Conservation (phyloP, 768 basidiomycete species). For the Psilocybe sp. region DNA sequence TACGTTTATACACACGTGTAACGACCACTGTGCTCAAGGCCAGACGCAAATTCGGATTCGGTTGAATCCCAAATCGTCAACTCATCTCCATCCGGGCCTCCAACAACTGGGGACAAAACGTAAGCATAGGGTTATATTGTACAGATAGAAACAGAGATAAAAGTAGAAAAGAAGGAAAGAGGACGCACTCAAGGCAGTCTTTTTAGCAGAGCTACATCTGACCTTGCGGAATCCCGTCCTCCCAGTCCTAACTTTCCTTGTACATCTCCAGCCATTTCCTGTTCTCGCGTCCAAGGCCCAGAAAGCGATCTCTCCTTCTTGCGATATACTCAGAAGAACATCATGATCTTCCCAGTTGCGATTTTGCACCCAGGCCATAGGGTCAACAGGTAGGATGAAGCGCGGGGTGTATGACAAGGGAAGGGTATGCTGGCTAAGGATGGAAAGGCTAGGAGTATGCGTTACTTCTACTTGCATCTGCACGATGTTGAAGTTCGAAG, state of each 20-base stretch:
- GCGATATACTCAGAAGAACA: slow-evolving; percentile 75
- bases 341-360: slow-evolving; percentile 56
- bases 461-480: slow-evolving; percentile 48
- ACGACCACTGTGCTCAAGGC: slow-evolving; percentile 70
- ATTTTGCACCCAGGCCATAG: slow-evolving; percentile 75
- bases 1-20: slow-evolving; percentile 43
- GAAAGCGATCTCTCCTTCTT: slow-evolving; percentile 78
- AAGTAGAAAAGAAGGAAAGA: slow-evolving; percentile 1
- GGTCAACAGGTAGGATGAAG: slow-evolving; percentile 77
- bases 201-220: slow-evolving; percentile 87
- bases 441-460: slow-evolving; percentile 34
- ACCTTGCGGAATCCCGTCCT: slow-evolving; percentile 64
- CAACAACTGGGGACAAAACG: slow-evolving; percentile 55
- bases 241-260: slow-evolving; percentile 73
- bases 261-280: slow-evolving; percentile 56
- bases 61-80: slow-evolving; percentile 96
- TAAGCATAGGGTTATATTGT: slow-evolving; percentile 4
- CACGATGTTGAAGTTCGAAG: slow-evolving; percentile 55
- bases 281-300: slow-evolving; percentile 61
- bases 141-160: not conserved
- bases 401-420: slow-evolving; percentile 48
- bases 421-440: slow-evolving; percentile 49
- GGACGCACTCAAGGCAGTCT: slow-evolving; percentile 83
- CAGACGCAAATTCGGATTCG: slow-evolving; percentile 89
- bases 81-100: slow-evolving; percentile 61